phyloP scores from a whole-genome alignment of 352 stramenopile species.

The Pythium oligandrum region DNA sequence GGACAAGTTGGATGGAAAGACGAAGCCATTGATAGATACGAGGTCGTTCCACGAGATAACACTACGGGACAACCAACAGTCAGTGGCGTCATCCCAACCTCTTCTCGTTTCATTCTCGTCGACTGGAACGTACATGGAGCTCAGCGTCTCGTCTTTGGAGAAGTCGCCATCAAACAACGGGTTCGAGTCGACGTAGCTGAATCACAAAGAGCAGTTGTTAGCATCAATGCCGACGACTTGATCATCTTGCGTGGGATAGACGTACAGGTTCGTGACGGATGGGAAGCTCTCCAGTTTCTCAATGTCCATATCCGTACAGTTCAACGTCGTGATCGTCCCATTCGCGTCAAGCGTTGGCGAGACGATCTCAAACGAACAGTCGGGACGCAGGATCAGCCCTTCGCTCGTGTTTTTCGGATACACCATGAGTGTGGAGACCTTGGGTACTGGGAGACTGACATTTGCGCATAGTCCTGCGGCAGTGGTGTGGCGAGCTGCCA shows the following conservation, averaged over 20 bases:
- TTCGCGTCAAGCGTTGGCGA: not conserved
- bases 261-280: not conserved
- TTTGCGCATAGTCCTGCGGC: not conserved
- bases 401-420: conserved; percentile 17
- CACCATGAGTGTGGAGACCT: conserved; percentile 13
- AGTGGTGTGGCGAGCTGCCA: too few species aligned
- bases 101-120: too few species aligned
- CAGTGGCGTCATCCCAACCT: too few species aligned
- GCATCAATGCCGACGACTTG: not conserved
- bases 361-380: conserved; percentile 10
- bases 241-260: conserved; percentile 3
- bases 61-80: too few species aligned
- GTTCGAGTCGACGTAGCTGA: too few species aligned
- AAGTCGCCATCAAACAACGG: too few species aligned
- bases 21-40: too few species aligned
- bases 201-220: too few species aligned
- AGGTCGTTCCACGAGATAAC: too few species aligned
- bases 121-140: too few species aligned
- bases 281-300: conserved; percentile 8
- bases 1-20: too few species aligned
- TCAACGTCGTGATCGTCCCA: not conserved
- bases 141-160: too few species aligned
- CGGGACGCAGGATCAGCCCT: conserved; percentile 12
- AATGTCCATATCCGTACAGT: conserved; percentile 5
- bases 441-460: not conserved